Evolutionary conservation across 192 early-diverging fungal species (phyloP), one percentile per base, ranked within the genome.

Genomic region (Mortierella alpina): DNA sequence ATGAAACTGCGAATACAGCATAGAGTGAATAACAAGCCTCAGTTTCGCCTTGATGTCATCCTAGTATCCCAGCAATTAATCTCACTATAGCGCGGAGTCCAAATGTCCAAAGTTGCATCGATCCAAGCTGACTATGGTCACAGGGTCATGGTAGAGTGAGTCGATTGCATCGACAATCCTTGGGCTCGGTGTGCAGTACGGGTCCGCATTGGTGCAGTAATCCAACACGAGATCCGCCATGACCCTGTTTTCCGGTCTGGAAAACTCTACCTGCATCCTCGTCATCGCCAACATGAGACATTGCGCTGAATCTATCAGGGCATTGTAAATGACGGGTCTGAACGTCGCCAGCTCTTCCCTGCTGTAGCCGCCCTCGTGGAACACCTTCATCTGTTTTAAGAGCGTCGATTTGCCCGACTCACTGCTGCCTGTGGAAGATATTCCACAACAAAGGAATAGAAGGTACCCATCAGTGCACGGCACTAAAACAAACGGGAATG

Each of bases 381-480:
- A 96, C 77, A 98, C 95, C 85, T 96, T 97, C 96, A 98, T 98
- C 82, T 98, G 96, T 73, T 98, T 98, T 14, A 98, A 90, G 69
- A 98, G 96, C 52, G 96, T 98, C 51, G 95, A 96, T 80, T 96
- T 97, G 70, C 96, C 96, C 56, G 96, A 97, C 85, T 98, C 96
- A 58, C 95, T 95, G 67, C 91, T 93, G 39, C 94, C 93, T 93
- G 63, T 45, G 31, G 49, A 22, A 17, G n/a, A n/a, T n/a, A n/a
- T n/a, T n/a, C n/a, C n/a, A n/a, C n/a, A n/a, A n/a, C n/a, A n/a
- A n/a, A n/a, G n/a, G n/a, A n/a, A n/a, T 12, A n/a, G n/a, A 54
- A 54, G 17, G 20, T 7, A n/a, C 20, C 15, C 20, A 54, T 54
- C 53, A 7, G 53, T n/a, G n/a, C n/a, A 18, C n/a, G n/a, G n/a